Evolutionary conservation across 1,139 yeast species (phyloP).

Genomic region (Taphrina communis): DNA sequence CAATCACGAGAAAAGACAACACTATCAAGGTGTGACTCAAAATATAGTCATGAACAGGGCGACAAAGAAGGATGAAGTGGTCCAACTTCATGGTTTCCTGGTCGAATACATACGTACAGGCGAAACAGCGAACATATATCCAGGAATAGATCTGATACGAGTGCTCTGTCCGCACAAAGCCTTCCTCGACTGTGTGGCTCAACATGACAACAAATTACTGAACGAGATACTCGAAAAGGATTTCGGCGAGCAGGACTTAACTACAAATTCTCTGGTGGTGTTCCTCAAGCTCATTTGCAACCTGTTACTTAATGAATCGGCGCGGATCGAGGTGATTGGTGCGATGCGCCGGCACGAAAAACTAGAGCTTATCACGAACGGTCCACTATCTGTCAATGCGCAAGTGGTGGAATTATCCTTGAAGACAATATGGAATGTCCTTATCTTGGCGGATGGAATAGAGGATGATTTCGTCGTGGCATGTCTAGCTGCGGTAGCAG

Average conservation of each 20-base stretch:
- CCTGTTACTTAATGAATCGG: not conserved
- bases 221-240: not conserved
- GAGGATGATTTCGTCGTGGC: constrained; percentile 33
- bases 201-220: not conserved
- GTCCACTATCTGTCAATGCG: not conserved
- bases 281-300: constrained; percentile 26
- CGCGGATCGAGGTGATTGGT: not conserved
- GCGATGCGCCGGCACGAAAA: constrained; percentile 3
- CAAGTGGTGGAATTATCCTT: constrained; percentile 19
- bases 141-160: constrained; percentile 34
- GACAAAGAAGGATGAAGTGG: not conserved
- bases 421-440: constrained; percentile 27
- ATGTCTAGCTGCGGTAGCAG: constrained; percentile 31
- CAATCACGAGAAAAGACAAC: not conserved
- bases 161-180: constrained; percentile 1
- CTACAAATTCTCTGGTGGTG: constrained; percentile 1
- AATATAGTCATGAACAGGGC: not conserved
- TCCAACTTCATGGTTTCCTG: not conserved
- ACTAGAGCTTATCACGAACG: constrained; percentile 12
- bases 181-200: not conserved
- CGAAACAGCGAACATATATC: constrained; percentile 2
- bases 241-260: not conserved
- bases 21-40: not conserved
- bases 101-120: constrained; percentile 13
- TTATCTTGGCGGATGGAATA: constrained; percentile 22